phyloP scores from a whole-genome alignment of 2,329 filamentous ascomycete species.

The Ascocoryne sarcoides region DNA sequence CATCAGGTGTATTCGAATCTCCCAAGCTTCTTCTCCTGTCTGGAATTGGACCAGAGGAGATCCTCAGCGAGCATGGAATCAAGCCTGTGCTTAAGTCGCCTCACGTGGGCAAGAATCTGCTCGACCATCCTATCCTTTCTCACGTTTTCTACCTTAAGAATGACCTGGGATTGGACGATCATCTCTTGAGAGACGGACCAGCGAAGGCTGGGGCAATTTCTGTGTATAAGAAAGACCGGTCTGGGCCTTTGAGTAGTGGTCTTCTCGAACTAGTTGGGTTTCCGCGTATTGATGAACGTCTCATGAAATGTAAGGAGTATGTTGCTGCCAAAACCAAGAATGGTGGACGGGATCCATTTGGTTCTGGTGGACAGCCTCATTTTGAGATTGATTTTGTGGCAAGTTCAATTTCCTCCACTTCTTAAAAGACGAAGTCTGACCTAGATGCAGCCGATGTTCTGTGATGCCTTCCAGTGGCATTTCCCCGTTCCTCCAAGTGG shows the following conservation, averaged over 20 bases:
- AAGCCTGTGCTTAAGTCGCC: conserved; percentile 22
- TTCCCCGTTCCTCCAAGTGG: conserved; percentile 35
- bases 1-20: conserved; percentile 35
- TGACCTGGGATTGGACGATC: conserved; percentile 31
- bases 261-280: conserved; percentile 45
- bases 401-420: too few species aligned
- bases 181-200: conserved; percentile 30
- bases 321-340: conserved; percentile 33
- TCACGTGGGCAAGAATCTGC: conserved; percentile 27
- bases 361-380: conserved; percentile 47
- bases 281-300: conserved; percentile 45
- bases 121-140: conserved; percentile 33
- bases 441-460: conserved; percentile 43
- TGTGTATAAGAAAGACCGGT: conserved; percentile 32
- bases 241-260: conserved; percentile 34
- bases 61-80: conserved; percentile 30
- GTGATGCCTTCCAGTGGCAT: conserved; percentile 40
- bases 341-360: conserved; percentile 41
- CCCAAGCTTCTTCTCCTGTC: conserved; percentile 43
- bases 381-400: conserved; percentile 56
- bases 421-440: not conserved
- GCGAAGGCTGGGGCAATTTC: conserved; percentile 32
- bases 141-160: conserved; percentile 35
- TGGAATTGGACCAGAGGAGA: conserved; percentile 36
- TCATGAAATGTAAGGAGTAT: conserved; percentile 42